A percentile compares a stretch with the other conserved stretches of the same genome.
phyloP scores from a whole-genome alignment of 2,329 filamentous ascomycete species.

The Penicillium expansum region DNA sequence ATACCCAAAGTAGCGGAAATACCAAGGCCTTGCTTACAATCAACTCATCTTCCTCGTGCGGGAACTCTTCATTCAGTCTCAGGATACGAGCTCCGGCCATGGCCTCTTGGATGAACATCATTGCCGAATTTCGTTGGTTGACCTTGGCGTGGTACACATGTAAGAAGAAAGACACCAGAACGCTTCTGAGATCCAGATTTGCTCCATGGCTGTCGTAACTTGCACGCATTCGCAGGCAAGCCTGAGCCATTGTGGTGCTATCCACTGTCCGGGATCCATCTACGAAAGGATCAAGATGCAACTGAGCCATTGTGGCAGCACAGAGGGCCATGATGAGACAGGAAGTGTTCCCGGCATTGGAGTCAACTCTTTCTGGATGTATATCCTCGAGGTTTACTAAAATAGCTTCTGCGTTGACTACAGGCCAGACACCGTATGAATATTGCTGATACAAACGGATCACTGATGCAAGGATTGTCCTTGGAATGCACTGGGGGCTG shows the following conservation, averaged over 20 bases:
- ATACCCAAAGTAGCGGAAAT: too few relatives aligned
- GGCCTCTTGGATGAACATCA: too few relatives aligned
- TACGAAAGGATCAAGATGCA: too few relatives aligned
- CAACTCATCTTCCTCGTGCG: too few relatives aligned
- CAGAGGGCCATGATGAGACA: conserved; percentile 29
- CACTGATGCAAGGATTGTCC: conserved; percentile 13
- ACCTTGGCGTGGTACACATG: conserved; percentile 30
- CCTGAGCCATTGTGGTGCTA: conserved; percentile 21
- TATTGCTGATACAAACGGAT: conserved; percentile 23
- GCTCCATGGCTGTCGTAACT: too few relatives aligned
- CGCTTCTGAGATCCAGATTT: conserved; percentile 19
- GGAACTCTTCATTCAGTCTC: too few relatives aligned
- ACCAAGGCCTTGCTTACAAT: too few relatives aligned
- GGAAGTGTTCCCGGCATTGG: conserved; percentile 6
- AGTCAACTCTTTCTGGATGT: conserved; percentile 7
- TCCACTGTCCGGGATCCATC: too few relatives aligned
- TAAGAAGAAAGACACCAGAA: conserved; percentile 32
- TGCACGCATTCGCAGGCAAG: conserved; percentile 26
- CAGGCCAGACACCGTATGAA: conserved; percentile 33
- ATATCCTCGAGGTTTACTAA: conserved; percentile 15
- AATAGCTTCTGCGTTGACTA: conserved; percentile 23
- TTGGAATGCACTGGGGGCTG: conserved; percentile 8
- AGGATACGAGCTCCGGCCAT: too few relatives aligned
- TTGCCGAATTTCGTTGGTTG: too few relatives aligned
- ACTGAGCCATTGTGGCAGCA: conserved; percentile 24